Evolutionary conservation across 257 asterid genomes (phyloP).

Genomic region (Thymus quinquecostatus): DNA sequence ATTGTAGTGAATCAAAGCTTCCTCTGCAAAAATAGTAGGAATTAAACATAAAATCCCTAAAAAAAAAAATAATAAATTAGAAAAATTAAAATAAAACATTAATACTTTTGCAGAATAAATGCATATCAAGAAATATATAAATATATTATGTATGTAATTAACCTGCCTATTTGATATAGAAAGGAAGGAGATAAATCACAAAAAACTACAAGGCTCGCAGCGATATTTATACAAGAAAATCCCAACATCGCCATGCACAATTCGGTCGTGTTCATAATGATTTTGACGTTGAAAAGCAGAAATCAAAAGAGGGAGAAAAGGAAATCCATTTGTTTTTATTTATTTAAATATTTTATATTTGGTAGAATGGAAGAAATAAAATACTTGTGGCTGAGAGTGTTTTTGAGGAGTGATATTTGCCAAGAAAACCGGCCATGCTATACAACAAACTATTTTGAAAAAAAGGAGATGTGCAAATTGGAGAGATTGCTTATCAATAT

Average conservation of each 20-base stretch:
- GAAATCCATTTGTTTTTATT: too few species aligned
- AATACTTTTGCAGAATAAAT: too few species aligned
- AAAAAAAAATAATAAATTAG: too few species aligned
- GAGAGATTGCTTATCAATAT: conserved; percentile 14
- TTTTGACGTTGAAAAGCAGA: conserved; percentile 6
- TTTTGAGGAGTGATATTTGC: neutral
- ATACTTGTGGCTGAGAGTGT: conserved; percentile 20
- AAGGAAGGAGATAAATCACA: neutral
- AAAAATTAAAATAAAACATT: too few species aligned
- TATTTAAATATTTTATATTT: neutral
- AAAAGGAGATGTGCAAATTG: neutral
- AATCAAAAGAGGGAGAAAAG: too few species aligned
- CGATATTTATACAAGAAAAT: conserved; percentile 33
- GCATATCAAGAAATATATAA: too few species aligned
- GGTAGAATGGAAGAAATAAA: neutral
- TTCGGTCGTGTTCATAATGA: conserved; percentile 33
- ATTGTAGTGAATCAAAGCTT: conserved; percentile 46
- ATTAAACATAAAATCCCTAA: too few species aligned
- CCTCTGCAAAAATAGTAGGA: conserved; percentile 42
- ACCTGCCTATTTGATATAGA: neutral
- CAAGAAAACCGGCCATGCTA: neutral
- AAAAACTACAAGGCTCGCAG: neutral
- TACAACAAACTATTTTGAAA: conserved; percentile 12
- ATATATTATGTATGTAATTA: too few species aligned
- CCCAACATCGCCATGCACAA: conserved; percentile 8